phyloP scores from a whole-genome alignment of 2,329 filamentous ascomycete genomes.

The Trichoderma lentiforme region DNA sequence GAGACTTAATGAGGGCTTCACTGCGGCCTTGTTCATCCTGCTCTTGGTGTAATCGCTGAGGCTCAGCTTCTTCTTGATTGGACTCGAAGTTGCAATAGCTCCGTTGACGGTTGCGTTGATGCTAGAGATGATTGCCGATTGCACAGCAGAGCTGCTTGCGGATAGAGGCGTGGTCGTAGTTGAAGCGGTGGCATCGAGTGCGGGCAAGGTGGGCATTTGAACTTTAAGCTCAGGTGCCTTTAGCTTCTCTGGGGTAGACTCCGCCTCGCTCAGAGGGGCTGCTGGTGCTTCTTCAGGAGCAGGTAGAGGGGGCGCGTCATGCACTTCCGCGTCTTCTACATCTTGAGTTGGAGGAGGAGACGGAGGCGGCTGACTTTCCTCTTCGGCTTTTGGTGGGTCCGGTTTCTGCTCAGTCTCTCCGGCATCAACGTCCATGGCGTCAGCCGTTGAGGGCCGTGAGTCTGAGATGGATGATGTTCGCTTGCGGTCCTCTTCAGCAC shows the following conservation, averaged over 20 bases:
- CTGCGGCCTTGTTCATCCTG: conserved; percentile 53
- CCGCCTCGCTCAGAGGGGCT: conserved; percentile 15
- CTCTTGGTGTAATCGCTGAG: conserved; percentile 63
- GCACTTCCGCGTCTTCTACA: conserved; percentile 27
- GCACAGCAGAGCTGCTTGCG: conserved; percentile 40
- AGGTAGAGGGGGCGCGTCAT: conserved; percentile 29
- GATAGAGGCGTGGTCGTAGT: conserved; percentile 47
- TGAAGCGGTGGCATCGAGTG: conserved; percentile 42
- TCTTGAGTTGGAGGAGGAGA: conserved; percentile 26
- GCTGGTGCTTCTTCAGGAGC: conserved; percentile 26
- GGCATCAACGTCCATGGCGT: conserved; percentile 41
- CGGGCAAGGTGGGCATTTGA: conserved; percentile 55
- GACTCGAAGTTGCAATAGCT: conserved; percentile 49
- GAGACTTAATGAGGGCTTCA: conserved; percentile 29
- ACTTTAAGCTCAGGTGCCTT: conserved; percentile 49
- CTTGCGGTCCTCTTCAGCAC: conserved; percentile 38
- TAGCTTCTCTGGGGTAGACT: conserved; percentile 26
- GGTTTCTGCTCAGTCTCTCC: conserved; percentile 32
- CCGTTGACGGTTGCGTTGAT: conserved; percentile 44
- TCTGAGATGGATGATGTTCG: conserved; percentile 22
- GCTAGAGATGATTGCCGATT: conserved; percentile 50
- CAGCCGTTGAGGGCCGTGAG: conserved; percentile 28
- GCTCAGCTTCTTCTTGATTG: conserved; percentile 65
- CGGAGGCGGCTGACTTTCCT: conserved; percentile 22
- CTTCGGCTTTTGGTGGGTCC: conserved; percentile 15